Evolutionary conservation across 129 eudicot genomes (phyloP), one percentile per base, ranked within the genome.

Genomic region (Artemisia argyi): DNA sequence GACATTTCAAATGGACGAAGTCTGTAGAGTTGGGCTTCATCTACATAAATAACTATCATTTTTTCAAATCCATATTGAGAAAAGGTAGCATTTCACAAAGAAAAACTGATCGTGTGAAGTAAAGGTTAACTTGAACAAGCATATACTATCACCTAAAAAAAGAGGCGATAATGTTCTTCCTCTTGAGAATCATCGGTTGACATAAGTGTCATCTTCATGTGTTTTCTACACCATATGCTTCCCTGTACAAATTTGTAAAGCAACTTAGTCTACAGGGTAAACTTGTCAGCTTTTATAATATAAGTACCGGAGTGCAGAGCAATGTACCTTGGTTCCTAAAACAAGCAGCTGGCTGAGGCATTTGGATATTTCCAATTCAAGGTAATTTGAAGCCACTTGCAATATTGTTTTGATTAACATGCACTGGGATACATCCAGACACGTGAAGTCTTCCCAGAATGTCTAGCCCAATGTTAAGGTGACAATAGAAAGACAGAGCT

Each of bases 181-280:
- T 94, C 97, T 76, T 81, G 93, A 74, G 96, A 90, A 52, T 86
- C 97, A 62, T 78, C 86, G 12, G 85, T 79, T 47, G 98, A 86
- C 89, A 88, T 84, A 12, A 90, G 86, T 54, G 96, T 94, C 98
- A 90, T 87, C 78, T 90, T 82, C 72, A 94, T 78, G 86, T 94
- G 98, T 83, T 90, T 94, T 68, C 73, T 69, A 77, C 91, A 80
- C 96, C 98, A 94, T 64, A 75, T 63, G 68, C 86, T 82, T 73
- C 98, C 98, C 90, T 65, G 39, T 32, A 56, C 3, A 68, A 52
- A 56, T 26, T 50, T 58, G 3, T 59, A 20, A 71, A 74, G 46
- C 58, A 42, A 54, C 66, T 73, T 54, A 72, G 55, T 48, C 32
- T 28, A 47, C 24, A 68, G 15, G 39, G 64, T 14, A 57, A 59